Base-by-base conservation (phyloP, 805 yeast species). In the Yamadazyma paraphyllophila region DNA sequence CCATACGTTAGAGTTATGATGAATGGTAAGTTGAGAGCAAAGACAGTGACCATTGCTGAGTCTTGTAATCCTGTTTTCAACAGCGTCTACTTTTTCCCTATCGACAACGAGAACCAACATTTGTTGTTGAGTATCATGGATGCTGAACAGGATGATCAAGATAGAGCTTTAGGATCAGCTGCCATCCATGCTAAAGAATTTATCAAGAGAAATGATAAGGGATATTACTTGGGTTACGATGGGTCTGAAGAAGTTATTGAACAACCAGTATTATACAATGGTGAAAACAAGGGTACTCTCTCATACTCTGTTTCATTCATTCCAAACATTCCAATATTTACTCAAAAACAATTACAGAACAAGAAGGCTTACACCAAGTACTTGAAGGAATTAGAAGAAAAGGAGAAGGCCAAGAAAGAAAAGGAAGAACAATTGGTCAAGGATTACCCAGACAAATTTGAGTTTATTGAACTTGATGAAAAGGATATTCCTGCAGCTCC, bases 1-100 rank as follows among this genome's bases (percentile, higher is more conserved):
- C 94, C 95, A 4, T 86, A 85, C 55, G 80, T 83, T 33, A 74
- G 78, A 48, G 73, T 85, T 8, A 56, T 78, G 31, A 62, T 80
- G 47, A 81, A 82, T 56, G 85, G 85, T 53, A 78, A 77, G 58
- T 57, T 78, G 33, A 74, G 73, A 49, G 84, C 75, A 44, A 73
- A 70, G 50, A 81, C 94, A 2, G 59, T 67, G 1, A 77, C 77
- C 45, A 76, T 76, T 52, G 77, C 80, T 10, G 74, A 78, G 40
- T 73, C 81, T 1, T 58, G 73, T 29, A 67, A 78, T 47, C 91
- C 92, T 2, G 54, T 57, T n/a, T 87, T 76, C 63, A 75, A 84
- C 56, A 75, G 76, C 43, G 82, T 78, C 6, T 66, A 71, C 31
- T 86, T 77, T 58, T 57, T 85, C 40, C 87, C 94, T 4, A 67